Base-by-base conservation (phyloP, 2,329 filamentous ascomycete species). In the Cordyceps javanica region DNA sequence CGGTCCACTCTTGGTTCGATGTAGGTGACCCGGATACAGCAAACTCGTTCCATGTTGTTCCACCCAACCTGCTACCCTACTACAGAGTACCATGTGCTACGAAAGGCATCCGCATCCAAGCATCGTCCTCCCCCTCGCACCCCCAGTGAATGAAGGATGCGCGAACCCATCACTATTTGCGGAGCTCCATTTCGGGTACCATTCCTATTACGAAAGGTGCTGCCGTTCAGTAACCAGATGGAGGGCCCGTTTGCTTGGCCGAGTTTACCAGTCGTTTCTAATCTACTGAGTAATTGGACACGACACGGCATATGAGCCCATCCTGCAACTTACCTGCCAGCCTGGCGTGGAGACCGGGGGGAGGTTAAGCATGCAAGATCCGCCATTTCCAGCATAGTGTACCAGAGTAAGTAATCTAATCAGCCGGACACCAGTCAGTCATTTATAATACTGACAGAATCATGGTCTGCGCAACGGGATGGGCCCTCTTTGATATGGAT, bases 171-270 rank as follows among this genome's bases (percentile, higher is more conserved):
- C 23, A 48, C 32, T 41, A 55, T 41, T 23, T 30, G 44, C 34
- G 34, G 53, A 56, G 44, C 54, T 56, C 44, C 34, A 25, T 56
- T 49, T 56, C 54, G 54, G 54, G 44, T 26, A 41, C 45, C 54
- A 34, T 42, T 19, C 45, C 54, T 56, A 49, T 26, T 41, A 16
- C 45, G 54, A 41, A 45, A 42, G n/a, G 44, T 56, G 8, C 32
- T 56, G 41, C 54, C 36, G 44, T 38, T 49, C n/a, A n/a, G n/a
- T n/a, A n/a, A n/a, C n/a, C n/a, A 13, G 53, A 30, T 30, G 28
- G 50, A 42, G 23, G 39, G 36, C 8, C 14, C 32, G 23, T 23
- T 23, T 55, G 42, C 32, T 36, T 16, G 41, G 51, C 38, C 32
- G 42, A 55, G 7, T 21, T 11, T 13, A 42, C 26, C n/a, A n/a